Evolutionary conservation across 1,284 basidiomycete genomes (phyloP), one percentile per base, ranked within the genome.

Genomic region (Nidula niveotomentosa): DNA sequence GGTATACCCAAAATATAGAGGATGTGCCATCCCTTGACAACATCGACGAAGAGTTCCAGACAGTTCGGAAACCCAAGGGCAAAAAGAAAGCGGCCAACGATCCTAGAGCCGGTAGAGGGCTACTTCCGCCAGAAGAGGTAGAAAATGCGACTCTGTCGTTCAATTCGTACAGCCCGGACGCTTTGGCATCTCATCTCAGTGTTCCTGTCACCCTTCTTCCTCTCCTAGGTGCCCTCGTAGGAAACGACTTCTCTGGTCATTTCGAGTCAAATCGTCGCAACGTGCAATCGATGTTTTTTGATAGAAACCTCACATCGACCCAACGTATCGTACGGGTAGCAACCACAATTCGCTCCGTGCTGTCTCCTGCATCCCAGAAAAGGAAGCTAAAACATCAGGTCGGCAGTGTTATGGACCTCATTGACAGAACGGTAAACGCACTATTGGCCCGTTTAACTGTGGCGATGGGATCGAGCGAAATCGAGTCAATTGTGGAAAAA

Each of bases 171-270:
- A 81, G 78, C n/a, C 89, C 92, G 0, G 65, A 75, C 1, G 65
- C 72, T 0, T 80, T 95, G 15, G 88, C 92, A 1, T 68, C 75
- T 1, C 81, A 89, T 56, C 71, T 96, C 1, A 77, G 85, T 36
- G 70, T 95, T 2, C 88, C 93, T 0, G 71, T 84, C 0, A 80
- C 85, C 0, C 79, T 93, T 49, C 81, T 96, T 15, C 93, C 94
- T 1, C 79, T 96, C 8, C 76, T 96, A n/a, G 92, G 88, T 8
- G 87, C 92, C 2, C 74, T 96, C 1, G 82, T 93, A 8, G 94
- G 94, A 34, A 96, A 95, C 67, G 94, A 96, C 69, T 93, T 88
- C 64, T 80, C 86, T 0, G 81, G 68, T 64, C 79, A 68, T 60
- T 76, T 72, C 30, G 71, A 69, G 52, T 69, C 75, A 23, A 71